Evolutionary conservation across 2,329 filamentous ascomycete species (phyloP).

Genomic region (Aspergillus latus): DNA sequence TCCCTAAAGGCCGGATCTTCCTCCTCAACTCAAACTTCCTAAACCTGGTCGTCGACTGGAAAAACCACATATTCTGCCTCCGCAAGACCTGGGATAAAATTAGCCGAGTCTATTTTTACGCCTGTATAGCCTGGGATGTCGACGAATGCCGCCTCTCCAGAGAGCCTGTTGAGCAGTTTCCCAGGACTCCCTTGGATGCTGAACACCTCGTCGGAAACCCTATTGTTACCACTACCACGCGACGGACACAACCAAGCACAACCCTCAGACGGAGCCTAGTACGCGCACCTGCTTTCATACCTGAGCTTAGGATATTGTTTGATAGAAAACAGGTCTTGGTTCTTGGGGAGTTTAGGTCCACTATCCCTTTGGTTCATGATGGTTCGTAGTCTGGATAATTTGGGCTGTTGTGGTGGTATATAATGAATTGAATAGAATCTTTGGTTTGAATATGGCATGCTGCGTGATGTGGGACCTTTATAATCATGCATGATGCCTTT

Average conservation of each 20-base stretch:
- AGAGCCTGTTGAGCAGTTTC: conserved; percentile 1
- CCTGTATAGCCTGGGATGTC: conserved; percentile 32
- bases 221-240: not conserved
- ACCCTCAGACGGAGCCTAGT: not conserved
- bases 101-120: conserved; percentile 33
- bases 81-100: conserved; percentile 31
- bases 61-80: conserved; percentile 25
- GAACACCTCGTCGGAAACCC: not conserved
- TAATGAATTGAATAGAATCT: too few relatives aligned
- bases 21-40: conserved; percentile 33
- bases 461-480: too few relatives aligned
- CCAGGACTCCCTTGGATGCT: conserved; percentile 4
- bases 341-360: conserved; percentile 20
- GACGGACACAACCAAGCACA: not conserved
- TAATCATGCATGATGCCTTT: too few relatives aligned
- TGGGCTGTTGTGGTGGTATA: not conserved
- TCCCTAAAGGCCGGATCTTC: conserved; percentile 31
- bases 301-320: conserved; percentile 27
- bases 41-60: conserved; percentile 13
- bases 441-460: too few relatives aligned
- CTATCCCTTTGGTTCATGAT: conserved; percentile 16
- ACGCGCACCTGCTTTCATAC: not conserved
- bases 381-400: not conserved
- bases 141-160: not conserved
- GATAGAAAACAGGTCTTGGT: conserved; percentile 26